Evolutionary conservation across 2,329 filamentous ascomycete species (phyloP).

Genomic region (Penicillium occitanis): DNA sequence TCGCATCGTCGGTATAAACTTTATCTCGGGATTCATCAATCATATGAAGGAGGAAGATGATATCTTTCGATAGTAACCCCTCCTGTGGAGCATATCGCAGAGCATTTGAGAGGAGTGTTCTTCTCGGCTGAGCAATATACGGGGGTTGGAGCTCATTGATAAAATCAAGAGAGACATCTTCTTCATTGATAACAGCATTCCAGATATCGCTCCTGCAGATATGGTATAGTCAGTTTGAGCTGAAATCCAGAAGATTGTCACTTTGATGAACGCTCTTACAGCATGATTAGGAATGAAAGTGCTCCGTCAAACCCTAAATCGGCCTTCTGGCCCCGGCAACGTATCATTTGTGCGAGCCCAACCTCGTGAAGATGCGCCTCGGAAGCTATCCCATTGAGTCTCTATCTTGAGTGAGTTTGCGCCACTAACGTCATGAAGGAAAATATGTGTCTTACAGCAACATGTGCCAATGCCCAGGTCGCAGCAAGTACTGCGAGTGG

Average conservation of each 20-base stretch:
- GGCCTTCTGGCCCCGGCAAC: neutral
- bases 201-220: slow-evolving; percentile 14
- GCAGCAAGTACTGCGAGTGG: slow-evolving; percentile 15
- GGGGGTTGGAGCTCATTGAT: slow-evolving; percentile 5
- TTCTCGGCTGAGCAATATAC: slow-evolving; percentile 13
- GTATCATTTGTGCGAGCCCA: slow-evolving; percentile 13
- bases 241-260: too few species aligned
- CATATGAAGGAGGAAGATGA: slow-evolving; percentile 9
- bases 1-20: neutral
- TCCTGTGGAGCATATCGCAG: slow-evolving; percentile 1
- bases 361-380: slow-evolving; percentile 13
- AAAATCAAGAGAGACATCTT: slow-evolving; percentile 10
- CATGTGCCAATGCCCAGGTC: slow-evolving; percentile 16
- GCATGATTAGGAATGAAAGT: neutral
- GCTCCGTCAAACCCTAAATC: slow-evolving; percentile 3
- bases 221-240: too few species aligned
- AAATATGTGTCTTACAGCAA: slow-evolving; percentile 2
- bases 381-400: slow-evolving; percentile 12
- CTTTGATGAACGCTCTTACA: neutral
- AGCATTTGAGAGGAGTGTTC: slow-evolving; percentile 11
- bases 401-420: slow-evolving; percentile 8
- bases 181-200: slow-evolving; percentile 13
- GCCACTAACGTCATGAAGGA: neutral
- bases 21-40: neutral
- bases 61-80: slow-evolving; percentile 9